Evolutionary conservation across 768 basidiomycete genomes (phyloP).

Genomic region (Podaxis sp.): DNA sequence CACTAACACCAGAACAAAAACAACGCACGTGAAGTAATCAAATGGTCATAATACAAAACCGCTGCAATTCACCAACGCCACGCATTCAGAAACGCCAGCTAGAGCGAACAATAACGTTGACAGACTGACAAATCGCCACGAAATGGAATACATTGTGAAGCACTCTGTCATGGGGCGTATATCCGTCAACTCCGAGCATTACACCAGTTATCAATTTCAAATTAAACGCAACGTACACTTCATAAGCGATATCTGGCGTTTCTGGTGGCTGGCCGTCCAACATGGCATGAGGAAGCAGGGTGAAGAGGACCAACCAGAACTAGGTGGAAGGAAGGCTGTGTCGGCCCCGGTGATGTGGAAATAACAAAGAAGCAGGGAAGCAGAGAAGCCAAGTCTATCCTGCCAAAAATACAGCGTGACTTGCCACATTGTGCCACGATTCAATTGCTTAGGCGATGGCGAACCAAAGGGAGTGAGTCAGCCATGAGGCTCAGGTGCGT

Average conservation of each 20-base stretch:
- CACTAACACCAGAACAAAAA: not conserved
- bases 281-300: not conserved
- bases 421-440: too few species aligned
- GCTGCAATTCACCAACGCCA: not conserved
- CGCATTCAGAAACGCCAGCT: not conserved
- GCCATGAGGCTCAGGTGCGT: too few species aligned
- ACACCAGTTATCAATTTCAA: not conserved
- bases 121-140: conserved; percentile 30
- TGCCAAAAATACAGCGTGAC: too few species aligned
- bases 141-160: conserved; percentile 31
- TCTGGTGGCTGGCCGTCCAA: not conserved
- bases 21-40: not conserved
- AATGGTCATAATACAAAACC: not conserved
- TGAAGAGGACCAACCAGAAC: not conserved
- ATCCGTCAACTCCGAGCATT: not conserved
- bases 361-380: too few species aligned
- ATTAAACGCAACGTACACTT: conserved; percentile 7
- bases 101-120: not conserved
- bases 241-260: not conserved
- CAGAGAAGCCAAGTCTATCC: not conserved
- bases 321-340: not conserved
- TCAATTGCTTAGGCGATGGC: too few species aligned
- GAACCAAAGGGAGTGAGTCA: too few species aligned
- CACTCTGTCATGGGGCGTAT: conserved; percentile 13
- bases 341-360: not conserved